Percentiles rank a stretch among this genome's conserved stretches.
phyloP scores from a whole-genome alignment of 2,329 filamentous ascomycete genomes.

The Pseudogymnoascus sp. region DNA sequence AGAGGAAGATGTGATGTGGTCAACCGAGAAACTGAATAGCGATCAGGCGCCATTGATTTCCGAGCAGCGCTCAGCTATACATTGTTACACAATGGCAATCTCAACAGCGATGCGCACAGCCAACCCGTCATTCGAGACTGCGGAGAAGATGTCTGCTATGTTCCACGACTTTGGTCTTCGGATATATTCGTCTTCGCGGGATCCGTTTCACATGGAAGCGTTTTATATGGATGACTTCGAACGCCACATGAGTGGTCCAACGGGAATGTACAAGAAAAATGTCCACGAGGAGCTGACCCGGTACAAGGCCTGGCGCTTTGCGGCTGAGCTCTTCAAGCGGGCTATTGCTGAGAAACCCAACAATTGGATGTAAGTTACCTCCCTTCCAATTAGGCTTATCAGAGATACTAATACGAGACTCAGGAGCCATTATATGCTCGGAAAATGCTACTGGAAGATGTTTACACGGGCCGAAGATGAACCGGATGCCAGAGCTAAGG shows the following conservation, averaged over 20 bases:
- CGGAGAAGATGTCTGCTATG: conserved; percentile 53
- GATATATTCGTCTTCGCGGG: conserved; percentile 60
- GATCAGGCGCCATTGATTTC: conserved; percentile 29
- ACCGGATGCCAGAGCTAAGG: conserved; percentile 30
- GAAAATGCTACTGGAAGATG: conserved; percentile 69
- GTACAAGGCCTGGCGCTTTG: conserved; percentile 59
- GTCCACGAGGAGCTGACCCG: conserved; percentile 50
- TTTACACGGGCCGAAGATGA: conserved; percentile 40
- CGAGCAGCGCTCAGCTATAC: conserved; percentile 30
- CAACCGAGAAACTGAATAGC: conserved; percentile 34
- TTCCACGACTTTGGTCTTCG: conserved; percentile 62
- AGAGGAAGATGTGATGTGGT: conserved; percentile 35
- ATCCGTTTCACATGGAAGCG: conserved; percentile 60
- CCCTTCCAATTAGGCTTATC: not conserved
- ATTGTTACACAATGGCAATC: conserved; percentile 55
- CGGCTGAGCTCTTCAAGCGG: conserved; percentile 50
- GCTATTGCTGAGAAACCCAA: conserved; percentile 52
- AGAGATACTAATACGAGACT: conserved; percentile 20
- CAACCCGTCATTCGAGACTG: conserved; percentile 45
- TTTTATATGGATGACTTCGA: conserved; percentile 56
- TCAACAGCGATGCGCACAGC: conserved; percentile 51
- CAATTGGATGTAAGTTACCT: conserved; percentile 49
- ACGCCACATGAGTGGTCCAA: conserved; percentile 49
- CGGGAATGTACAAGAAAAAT: conserved; percentile 48
- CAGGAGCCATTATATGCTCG: conserved; percentile 59